phyloP scores from a whole-genome alignment of 148 eudicot genomes.

The Simmondsia chinensis region DNA sequence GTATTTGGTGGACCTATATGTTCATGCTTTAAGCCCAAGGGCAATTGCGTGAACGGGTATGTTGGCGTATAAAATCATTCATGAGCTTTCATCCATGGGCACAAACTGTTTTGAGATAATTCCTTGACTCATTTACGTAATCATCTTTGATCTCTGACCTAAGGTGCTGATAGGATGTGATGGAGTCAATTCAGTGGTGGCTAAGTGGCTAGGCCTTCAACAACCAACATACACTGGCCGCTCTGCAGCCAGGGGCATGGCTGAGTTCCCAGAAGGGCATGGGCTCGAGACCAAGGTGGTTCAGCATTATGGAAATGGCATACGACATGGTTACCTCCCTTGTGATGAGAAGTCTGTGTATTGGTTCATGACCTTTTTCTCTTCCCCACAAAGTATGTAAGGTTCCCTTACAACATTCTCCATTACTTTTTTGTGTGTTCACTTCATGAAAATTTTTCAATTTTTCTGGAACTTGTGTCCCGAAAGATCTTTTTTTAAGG shows the following conservation, averaged over 20 bases:
- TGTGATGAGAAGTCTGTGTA: conserved; percentile 30
- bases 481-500: no score
- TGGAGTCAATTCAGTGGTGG: conserved; percentile 47
- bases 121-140: no score
- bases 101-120: no score
- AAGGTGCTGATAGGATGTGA: conserved; percentile 50
- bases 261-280: conserved; percentile 26
- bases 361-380: conserved; percentile 34
- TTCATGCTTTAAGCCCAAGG: no score
- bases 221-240: conserved; percentile 17
- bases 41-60: no score
- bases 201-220: conserved; percentile 32
- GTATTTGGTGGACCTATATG: no score
- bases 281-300: conserved; percentile 20
- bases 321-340: conserved; percentile 29
- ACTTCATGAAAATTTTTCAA: no score
- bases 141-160: neutral
- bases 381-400: conserved; percentile 22
- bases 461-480: no score
- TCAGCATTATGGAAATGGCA: conserved; percentile 23
- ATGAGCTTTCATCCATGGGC: no score
- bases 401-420: no score
- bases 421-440: no score
- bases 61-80: no score
- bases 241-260: conserved; percentile 38